Evolutionary conservation across 345 rosid genomes (phyloP).

Genomic region (Geranium rotundifolium): DNA sequence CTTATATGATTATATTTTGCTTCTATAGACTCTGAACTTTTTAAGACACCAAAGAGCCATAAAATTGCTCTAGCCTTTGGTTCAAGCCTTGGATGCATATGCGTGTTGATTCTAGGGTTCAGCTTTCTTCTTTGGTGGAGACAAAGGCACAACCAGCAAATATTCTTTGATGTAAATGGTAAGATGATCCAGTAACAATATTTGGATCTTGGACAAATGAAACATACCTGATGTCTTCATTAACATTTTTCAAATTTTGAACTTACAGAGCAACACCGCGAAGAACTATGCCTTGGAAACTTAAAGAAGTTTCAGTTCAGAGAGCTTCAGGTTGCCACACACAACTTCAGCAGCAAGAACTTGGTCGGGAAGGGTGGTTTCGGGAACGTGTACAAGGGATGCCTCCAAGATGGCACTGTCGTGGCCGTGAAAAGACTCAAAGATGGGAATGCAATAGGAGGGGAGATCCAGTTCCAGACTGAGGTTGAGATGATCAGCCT

Average conservation of each 20-base stretch:
- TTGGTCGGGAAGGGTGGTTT: slow-evolving; percentile 86
- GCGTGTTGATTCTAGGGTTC: slow-evolving; percentile 46
- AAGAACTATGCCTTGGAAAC: slow-evolving; percentile 72
- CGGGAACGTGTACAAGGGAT: slow-evolving; percentile 85
- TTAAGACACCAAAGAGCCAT: slow-evolving; percentile 35
- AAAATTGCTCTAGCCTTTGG: slow-evolving; percentile 64
- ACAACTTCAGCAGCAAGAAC: slow-evolving; percentile 85
- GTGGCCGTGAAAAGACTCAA: slow-evolving; percentile 82
- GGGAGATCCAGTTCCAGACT: slow-evolving; percentile 79
- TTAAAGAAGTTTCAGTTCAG: slow-evolving; percentile 73
- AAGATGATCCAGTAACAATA: slow-evolving; percentile 11
- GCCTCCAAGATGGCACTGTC: slow-evolving; percentile 60
- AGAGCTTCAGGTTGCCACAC: slow-evolving; percentile 73
- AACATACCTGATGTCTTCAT: background rate
- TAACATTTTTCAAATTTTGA: slow-evolving; percentile 1
- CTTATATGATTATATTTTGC: slow-evolving; percentile 2
- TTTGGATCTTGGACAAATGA: background rate
- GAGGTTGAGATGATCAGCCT: slow-evolving; percentile 95
- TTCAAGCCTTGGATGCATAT: slow-evolving; percentile 52
- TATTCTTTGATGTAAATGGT: slow-evolving; percentile 87
- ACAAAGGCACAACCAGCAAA: slow-evolving; percentile 65
- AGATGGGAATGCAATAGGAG: slow-evolving; percentile 57
- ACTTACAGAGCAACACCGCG: slow-evolving; percentile 51
- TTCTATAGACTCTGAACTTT: slow-evolving; percentile 36
- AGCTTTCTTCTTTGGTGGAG: slow-evolving; percentile 77